These are phyloP conservation scores for Phaeosphaeriaceae sp. DNA, from an alignment of 2,329 filamentous ascomycete genomes.

Conservation along the genomic window DNA sequence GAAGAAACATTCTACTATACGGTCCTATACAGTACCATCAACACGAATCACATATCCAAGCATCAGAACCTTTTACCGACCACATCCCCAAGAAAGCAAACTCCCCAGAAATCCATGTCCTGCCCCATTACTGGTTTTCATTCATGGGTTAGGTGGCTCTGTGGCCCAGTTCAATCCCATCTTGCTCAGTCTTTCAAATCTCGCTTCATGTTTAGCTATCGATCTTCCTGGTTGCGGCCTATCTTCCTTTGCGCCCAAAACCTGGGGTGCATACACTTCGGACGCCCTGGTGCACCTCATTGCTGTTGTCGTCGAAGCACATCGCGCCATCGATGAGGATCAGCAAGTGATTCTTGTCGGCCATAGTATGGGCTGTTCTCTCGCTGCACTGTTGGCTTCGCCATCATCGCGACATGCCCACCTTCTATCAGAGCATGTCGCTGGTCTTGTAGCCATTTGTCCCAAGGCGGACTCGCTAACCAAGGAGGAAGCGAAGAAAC, in stretches of 20 bases:
- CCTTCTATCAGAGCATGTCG: constrained; percentile 67
- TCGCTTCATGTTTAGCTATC: constrained; percentile 83
- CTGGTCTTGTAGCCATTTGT: constrained; percentile 81
- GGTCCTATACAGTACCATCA: constrained; percentile 72
- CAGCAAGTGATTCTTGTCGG: constrained; percentile 82
- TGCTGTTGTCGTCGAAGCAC: constrained; percentile 73
- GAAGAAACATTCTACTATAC: constrained; percentile 74
- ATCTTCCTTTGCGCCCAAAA: constrained; percentile 73
- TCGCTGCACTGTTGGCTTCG: constrained; percentile 75
- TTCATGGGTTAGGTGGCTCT: constrained; percentile 93
- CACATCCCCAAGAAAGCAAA: constrained; percentile 81
- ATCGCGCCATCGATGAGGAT: constrained; percentile 67
- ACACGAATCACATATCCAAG: constrained; percentile 71
- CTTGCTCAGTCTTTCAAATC: constrained; percentile 78
- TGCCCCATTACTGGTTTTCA: constrained; percentile 84
- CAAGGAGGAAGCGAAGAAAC: constrained; percentile 57
- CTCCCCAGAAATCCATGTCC: constrained; percentile 75
- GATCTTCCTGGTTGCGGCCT: constrained; percentile 90
- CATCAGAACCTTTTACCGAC: constrained; percentile 82
- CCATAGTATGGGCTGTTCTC: constrained; percentile 87
- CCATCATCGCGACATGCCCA: constrained; percentile 60
- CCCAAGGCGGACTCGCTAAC: constrained; percentile 71
- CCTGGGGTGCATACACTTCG: constrained; percentile 80
- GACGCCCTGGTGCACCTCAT: constrained; percentile 78
- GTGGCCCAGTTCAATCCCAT: constrained; percentile 85